phyloP scores from a whole-genome alignment of 305 asterid genomes.

The Ilex paraguariensis region DNA sequence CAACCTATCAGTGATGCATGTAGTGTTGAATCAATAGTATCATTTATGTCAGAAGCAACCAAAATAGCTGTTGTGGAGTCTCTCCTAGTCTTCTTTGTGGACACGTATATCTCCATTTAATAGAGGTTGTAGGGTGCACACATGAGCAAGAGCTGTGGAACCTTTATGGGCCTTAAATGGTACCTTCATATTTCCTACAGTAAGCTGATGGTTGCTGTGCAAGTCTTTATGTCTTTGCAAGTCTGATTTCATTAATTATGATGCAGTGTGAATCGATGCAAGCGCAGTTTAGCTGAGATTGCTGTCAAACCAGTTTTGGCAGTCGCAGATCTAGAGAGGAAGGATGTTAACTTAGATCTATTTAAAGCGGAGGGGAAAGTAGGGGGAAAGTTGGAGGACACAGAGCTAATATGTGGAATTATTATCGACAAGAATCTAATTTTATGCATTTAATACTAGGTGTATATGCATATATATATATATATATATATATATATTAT shows the following conservation, averaged over 20 bases:
- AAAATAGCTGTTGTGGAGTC: too few species aligned
- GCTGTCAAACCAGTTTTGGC: constrained; percentile 95
- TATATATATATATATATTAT: too few species aligned
- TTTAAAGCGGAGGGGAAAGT: constrained; percentile 96
- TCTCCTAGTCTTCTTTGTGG: too few species aligned
- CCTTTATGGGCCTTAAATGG: too few species aligned
- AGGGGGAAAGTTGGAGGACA: constrained; percentile 95
- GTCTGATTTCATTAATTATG: constrained; percentile 17
- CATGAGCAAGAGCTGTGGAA: too few species aligned
- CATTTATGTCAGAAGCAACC: too few species aligned
- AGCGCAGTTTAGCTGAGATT: constrained; percentile 88
- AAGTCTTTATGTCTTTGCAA: neutral
- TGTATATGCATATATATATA: constrained; percentile 6
- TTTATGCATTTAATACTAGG: too few species aligned
- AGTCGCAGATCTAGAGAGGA: constrained; percentile 93
- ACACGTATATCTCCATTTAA: too few species aligned
- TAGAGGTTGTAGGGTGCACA: too few species aligned
- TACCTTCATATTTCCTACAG: neutral
- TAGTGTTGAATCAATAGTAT: too few species aligned
- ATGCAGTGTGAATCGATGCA: constrained; percentile 93
- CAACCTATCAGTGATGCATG: too few species aligned
- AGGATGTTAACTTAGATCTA: constrained; percentile 86
- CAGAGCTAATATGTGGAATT: constrained; percentile 83
- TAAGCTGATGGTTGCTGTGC: too few species aligned
- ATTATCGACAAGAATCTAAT: constrained; percentile 46